Evolutionary conservation across 805 yeast genomes (phyloP), one percentile per base, ranked within the genome.

Genomic region (Ogataea nakhonphanomensis): DNA sequence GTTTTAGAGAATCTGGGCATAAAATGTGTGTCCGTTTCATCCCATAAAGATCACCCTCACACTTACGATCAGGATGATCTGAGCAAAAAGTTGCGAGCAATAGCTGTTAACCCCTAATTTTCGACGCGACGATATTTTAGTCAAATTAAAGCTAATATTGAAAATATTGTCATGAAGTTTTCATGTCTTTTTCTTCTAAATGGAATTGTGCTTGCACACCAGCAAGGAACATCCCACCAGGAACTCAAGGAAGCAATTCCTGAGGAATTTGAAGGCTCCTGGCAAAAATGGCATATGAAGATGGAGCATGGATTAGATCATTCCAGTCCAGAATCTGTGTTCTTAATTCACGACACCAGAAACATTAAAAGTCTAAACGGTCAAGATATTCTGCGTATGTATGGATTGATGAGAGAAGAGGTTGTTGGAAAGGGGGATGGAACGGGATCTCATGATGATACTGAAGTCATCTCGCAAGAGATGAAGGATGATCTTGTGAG

Each of bases 231-330:
- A 7, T 30, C 15, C n/a, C 36, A 44, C n/a, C 34, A 49, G 4
- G 46, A 59, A 44, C 54, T 71, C 67, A 29, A 67, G 34, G 76
- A 74, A 42, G 41, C 48, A 25, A 69, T 69, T 21, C 88, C 88
- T 2, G 64, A 62, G 8, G 61, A 60, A 35, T 60, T 50, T 33
- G 79, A 76, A 0, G 52, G 77, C 26, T 62, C 76, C 12, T 86
- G 95, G 95, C 87, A 83, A 54, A 74, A 75, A 51, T 84, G 90
- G 85, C 98, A 91, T 61, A 90, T 91, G 97, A 70, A 76, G 51
- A 80, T 78, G 50, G 98, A 91, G 65, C 97, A 91, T 65, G 84
- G 79, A 12, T 49, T 86, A 44, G 89, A 84, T 46, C 69, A 70
- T 21, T 87, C 78, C 54, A 95, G 84, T 46, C 73, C 95, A 0